Percentiles rank a stretch among this genome's conserved stretches.
phyloP scores from a whole-genome alignment of 2,329 filamentous ascomycete species.

The Peltaster fructicola region DNA sequence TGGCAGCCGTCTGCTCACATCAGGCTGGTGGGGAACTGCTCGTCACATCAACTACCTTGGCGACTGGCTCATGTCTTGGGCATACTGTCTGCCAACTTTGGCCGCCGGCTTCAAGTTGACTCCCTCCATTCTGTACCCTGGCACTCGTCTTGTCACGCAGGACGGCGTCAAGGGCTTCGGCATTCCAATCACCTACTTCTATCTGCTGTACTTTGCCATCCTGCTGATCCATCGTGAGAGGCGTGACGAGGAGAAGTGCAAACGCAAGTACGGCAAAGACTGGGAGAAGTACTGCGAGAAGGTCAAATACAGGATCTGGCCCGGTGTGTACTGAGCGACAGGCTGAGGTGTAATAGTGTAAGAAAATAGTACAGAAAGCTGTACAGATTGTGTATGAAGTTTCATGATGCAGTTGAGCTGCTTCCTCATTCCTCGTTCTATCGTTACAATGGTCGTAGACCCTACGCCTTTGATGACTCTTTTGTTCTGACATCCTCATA shows the following conservation, averaged over 20 bases:
- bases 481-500: no score
- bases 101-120: conserved; percentile 63
- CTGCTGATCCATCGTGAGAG: conserved; percentile 72
- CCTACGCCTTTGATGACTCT: no score
- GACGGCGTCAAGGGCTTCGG: conserved; percentile 59
- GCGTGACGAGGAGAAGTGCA: conserved; percentile 81
- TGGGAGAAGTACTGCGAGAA: conserved; percentile 78
- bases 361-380: no score
- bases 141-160: conserved; percentile 39
- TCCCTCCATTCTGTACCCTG: conserved; percentile 37
- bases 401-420: no score
- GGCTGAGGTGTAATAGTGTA: no score
- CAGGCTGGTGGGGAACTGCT: conserved; percentile 85
- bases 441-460: no score
- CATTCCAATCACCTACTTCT: conserved; percentile 85
- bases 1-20: conserved; percentile 63
- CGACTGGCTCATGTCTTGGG: conserved; percentile 88
- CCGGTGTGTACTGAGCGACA: conserved; percentile 62
- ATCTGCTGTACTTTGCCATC: conserved; percentile 77
- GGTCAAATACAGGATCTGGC: conserved; percentile 68
- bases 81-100: conserved; percentile 74
- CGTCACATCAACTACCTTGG: conserved; percentile 93
- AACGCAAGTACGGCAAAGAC: conserved; percentile 77
- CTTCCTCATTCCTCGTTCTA: no score
- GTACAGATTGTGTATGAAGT: no score